Base-by-base conservation (phyloP, 2,329 filamentous ascomycete genomes). In the Verticillium nonalfalfae region DNA sequence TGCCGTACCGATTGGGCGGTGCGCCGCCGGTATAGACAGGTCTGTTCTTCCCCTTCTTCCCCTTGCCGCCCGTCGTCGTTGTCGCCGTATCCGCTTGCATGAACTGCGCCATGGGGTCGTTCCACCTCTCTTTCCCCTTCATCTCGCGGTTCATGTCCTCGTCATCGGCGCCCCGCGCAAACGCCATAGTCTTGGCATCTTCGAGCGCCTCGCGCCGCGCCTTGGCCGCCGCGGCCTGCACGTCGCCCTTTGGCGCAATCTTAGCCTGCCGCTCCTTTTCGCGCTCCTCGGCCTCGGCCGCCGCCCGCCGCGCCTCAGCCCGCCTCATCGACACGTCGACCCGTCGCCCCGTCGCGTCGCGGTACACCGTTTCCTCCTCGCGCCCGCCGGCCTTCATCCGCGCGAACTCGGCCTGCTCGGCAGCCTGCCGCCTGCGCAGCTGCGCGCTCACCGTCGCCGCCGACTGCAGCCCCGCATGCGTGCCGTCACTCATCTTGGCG, bases 261-360 rank as follows among this genome's bases (percentile, higher is more conserved):
- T 85, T 81, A 64, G 88, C 88, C 60, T 85, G 84, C 34, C 79
- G 77, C 71, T 90, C 88, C 68, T 89, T 87, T 58, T 87, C 85
- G 7, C 45, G 31, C 66, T 91, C 89, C 69, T 93, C 88, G 1
- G 89, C 89, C 67, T 90, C 91, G 4, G 74, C 73, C 1, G 78
- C 81, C 10, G 75, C 75, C 58, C 86, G 85, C n/a, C 91, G 84
- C 58, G 91, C 89, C 74, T 97, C 93, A 21, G 92, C 93, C 31
- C 93, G 85, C 74, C 91, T 92, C 90, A 97, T 91, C 18, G 89
- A 88, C 31, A 98, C 85, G 70, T 99, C 96, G 65, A 99, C 93
- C 60, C 96, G 88, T n/a, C 93, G 85, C 13, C 95, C 95, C 3
- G 90, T 95, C 11, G 96, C 95, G 75, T 99, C 95, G 68, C 95